Conservation (phyloP, 208 protist species). For the Naegleria lovaniensis region DNA sequence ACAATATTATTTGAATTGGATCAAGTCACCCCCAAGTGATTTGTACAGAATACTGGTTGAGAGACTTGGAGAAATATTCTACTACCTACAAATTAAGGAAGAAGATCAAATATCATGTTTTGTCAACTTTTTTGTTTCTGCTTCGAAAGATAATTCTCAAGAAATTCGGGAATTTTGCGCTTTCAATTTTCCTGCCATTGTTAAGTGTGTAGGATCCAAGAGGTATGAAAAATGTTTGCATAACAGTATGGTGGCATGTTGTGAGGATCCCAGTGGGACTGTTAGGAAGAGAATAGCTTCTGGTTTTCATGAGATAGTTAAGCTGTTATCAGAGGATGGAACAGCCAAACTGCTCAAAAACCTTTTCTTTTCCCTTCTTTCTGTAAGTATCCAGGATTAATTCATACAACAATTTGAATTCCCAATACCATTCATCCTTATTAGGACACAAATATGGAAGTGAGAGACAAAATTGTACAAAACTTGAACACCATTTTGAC, state of each 20-base stretch:
- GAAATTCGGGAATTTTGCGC: background rate
- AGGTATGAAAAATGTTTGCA: background rate
- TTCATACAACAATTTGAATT: no score
- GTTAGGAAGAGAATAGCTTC: conserved; percentile 13
- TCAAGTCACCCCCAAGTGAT: background rate
- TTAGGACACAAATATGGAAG: background rate
- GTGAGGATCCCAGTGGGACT: background rate
- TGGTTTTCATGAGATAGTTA: conserved; percentile 4
- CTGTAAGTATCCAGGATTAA: no score
- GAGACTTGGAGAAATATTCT: conserved; percentile 1
- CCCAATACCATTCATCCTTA: background rate
- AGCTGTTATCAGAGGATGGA: background rate
- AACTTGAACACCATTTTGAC: background rate
- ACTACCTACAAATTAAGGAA: background rate
- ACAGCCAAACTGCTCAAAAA: background rate
- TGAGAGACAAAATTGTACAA: background rate
- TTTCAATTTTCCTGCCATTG: background rate
- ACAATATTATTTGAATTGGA: background rate
- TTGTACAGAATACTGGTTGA: background rate
- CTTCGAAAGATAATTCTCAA: background rate
- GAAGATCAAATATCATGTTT: background rate
- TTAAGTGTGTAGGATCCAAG: background rate
- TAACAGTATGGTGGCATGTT: background rate
- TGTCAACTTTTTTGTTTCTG: background rate
- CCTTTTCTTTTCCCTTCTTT: background rate